These are phyloP conservation scores for Piloderma croceum DNA, from an alignment of 768 basidiomycete species.

Conservation along the genomic window DNA sequence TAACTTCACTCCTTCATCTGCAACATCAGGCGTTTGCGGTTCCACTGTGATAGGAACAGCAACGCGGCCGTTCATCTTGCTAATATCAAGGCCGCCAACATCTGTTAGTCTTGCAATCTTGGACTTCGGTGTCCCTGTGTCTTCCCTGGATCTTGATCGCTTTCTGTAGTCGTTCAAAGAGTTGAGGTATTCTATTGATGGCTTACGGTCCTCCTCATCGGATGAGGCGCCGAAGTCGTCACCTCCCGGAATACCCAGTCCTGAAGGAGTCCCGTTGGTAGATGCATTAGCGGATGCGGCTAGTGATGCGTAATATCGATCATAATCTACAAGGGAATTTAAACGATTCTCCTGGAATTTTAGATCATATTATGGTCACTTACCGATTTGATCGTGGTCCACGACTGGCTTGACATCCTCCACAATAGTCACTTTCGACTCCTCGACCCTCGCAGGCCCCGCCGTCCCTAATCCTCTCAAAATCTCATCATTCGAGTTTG, in stretches of 20 bases:
- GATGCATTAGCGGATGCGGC: constrained; percentile 59
- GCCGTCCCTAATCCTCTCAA: constrained; percentile 61
- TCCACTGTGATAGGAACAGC: constrained; percentile 15
- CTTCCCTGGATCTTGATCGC: constrained; percentile 62
- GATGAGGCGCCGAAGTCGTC: constrained; percentile 40
- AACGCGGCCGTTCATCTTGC: constrained; percentile 3
- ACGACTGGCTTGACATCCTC: constrained; percentile 46
- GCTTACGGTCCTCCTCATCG: constrained; percentile 69
- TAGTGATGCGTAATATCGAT: constrained; percentile 77
- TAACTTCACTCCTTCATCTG: constrained; percentile 1
- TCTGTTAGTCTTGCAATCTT: constrained; percentile 42
- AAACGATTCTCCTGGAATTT: too few species aligned
- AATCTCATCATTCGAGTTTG: constrained; percentile 64
- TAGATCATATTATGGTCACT: too few species aligned
- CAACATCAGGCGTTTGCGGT: constrained; percentile 6
- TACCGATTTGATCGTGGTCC: too few species aligned
- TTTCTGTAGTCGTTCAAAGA: constrained; percentile 70
- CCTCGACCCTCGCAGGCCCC: constrained; percentile 22
- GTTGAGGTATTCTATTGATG: constrained; percentile 59
- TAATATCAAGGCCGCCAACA: constrained; percentile 15
- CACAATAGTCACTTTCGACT: too few species aligned
- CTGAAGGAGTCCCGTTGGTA: constrained; percentile 55
- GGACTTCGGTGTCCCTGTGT: constrained; percentile 36
- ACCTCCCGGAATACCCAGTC: constrained; percentile 38
- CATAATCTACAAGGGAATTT: constrained; percentile 50